Evolutionary conservation across 2,329 filamentous ascomycete genomes (phyloP).

Genomic region (Bipolaris zeicola): DNA sequence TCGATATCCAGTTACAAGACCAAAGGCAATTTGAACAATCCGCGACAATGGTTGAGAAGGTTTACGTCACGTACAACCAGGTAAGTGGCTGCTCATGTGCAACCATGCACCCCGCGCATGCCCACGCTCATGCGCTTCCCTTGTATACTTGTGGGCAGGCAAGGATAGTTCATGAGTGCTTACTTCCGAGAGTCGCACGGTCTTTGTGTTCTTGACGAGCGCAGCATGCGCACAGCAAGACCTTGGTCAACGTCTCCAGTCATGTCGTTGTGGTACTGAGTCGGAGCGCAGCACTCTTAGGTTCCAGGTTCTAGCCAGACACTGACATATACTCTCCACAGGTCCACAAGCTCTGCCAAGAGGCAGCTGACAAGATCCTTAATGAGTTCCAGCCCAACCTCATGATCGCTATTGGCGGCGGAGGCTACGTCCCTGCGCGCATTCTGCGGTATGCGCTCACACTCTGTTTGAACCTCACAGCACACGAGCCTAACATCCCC

Average conservation of each 20-base stretch:
- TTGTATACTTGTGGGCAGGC: constrained; percentile 3
- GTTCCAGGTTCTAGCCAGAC: neutral
- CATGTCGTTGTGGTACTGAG: neutral
- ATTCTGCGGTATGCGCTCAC: constrained; percentile 72
- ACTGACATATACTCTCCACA: constrained; percentile 49
- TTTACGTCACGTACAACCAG: constrained; percentile 53
- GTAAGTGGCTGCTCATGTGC: constrained; percentile 36
- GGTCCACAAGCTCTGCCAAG: constrained; percentile 97
- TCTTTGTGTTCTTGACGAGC: neutral
- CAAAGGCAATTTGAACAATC: constrained; percentile 3
- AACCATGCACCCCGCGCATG: constrained; percentile 9
- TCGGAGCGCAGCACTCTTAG: neutral
- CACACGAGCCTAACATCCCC: neutral
- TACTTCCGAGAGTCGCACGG: neutral
- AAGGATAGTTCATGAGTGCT: neutral
- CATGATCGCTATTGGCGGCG: constrained; percentile 97
- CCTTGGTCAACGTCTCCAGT: too few species aligned
- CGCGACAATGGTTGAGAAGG: constrained; percentile 49
- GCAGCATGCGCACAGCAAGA: neutral
- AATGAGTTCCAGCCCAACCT: constrained; percentile 88
- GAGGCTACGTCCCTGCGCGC: constrained; percentile 94
- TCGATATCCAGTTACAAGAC: neutral
- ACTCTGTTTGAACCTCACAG: neutral
- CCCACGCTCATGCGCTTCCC: constrained; percentile 11
- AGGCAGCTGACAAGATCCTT: constrained; percentile 80